These are phyloP conservation scores for Chlamydomonas reinhardtii DNA, from an alignment of 163 green algal species.

Conservation along the genomic window DNA sequence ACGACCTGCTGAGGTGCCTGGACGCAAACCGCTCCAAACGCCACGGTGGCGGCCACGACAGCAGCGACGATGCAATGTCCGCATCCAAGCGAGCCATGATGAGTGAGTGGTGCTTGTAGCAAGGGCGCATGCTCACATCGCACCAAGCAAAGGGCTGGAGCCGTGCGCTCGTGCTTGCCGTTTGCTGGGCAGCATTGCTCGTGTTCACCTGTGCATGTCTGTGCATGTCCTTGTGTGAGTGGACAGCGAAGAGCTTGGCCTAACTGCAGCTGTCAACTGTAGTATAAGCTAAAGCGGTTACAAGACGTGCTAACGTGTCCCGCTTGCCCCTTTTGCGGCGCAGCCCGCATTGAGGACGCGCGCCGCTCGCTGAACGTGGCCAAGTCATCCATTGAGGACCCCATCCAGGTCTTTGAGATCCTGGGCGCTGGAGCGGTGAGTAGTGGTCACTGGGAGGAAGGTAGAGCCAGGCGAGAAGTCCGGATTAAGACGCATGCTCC, in stretches of 20 bases:
- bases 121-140: background rate
- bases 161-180: too few species aligned
- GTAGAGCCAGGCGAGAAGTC: too few species aligned
- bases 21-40: slow-evolving; percentile 25
- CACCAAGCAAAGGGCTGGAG: too few species aligned
- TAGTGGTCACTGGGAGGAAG: background rate
- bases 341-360: slow-evolving; percentile 34
- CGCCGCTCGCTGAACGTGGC: slow-evolving; percentile 20
- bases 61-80: background rate
- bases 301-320: too few species aligned
- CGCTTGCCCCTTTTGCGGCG: too few species aligned
- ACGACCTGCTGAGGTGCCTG: slow-evolving; percentile 55
- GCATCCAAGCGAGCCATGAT: slow-evolving; percentile 5
- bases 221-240: too few species aligned
- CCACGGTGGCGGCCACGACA: background rate
- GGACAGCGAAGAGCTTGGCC: too few species aligned
- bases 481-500: too few species aligned
- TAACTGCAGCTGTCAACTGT: too few species aligned
- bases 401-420: slow-evolving; percentile 42
- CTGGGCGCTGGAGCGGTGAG: slow-evolving; percentile 45
- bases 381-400: slow-evolving; percentile 1
- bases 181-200: too few species aligned
- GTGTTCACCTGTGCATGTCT: too few species aligned
- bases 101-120: background rate
- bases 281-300: too few species aligned